Percentiles rank a stretch among this genome's conserved stretches.
Evolutionary conservation across 202 grass and related monocot genomes (phyloP).

Genomic region (Miscanthus sacchariflorus): DNA sequence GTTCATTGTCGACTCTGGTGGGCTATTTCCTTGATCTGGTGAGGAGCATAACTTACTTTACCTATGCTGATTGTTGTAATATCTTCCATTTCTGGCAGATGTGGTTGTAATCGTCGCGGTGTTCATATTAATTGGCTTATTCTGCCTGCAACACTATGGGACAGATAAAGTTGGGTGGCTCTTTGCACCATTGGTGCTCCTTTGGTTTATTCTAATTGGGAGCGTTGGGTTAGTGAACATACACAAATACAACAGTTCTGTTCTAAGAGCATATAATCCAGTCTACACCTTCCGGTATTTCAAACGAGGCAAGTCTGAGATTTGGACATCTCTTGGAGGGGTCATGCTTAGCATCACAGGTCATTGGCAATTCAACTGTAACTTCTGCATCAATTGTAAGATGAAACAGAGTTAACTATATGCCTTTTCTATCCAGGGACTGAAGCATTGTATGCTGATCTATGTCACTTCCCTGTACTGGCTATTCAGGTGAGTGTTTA

Average conservation of each 20-base stretch:
- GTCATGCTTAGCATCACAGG: slow-evolving; percentile 87
- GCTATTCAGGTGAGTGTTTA: slow-evolving; percentile 70
- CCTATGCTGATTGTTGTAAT: slow-evolving; percentile 31
- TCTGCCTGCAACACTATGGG: slow-evolving; percentile 97
- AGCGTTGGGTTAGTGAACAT: slow-evolving; percentile 71
- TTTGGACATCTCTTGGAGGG: slow-evolving; percentile 83
- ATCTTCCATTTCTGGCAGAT: slow-evolving; percentile 66
- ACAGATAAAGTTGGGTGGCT: slow-evolving; percentile 98
- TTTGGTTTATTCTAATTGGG: slow-evolving; percentile 88
- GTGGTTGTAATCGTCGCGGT: slow-evolving; percentile 84
- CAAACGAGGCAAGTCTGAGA: slow-evolving; percentile 52
- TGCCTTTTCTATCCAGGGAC: slow-evolving; percentile 62
- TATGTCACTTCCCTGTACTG: slow-evolving; percentile 88
- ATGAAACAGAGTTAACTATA: slow-evolving; percentile 46
- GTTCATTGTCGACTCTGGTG: slow-evolving; percentile 5
- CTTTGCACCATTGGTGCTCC: slow-evolving; percentile 86
- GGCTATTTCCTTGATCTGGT: slow-evolving; percentile 37
- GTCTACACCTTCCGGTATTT: slow-evolving; percentile 69
- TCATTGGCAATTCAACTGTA: slow-evolving; percentile 44
- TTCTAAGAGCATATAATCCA: slow-evolving; percentile 85
- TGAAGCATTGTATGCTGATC: slow-evolving; percentile 95
- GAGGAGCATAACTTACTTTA: slow-evolving; percentile 36
- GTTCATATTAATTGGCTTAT: slow-evolving; percentile 88
- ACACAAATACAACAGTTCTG: slow-evolving; percentile 74
- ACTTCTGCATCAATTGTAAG: slow-evolving; percentile 11